These are phyloP conservation scores for Linum trigynum DNA, from an alignment of 345 rosid species.

Conservation along the genomic window DNA sequence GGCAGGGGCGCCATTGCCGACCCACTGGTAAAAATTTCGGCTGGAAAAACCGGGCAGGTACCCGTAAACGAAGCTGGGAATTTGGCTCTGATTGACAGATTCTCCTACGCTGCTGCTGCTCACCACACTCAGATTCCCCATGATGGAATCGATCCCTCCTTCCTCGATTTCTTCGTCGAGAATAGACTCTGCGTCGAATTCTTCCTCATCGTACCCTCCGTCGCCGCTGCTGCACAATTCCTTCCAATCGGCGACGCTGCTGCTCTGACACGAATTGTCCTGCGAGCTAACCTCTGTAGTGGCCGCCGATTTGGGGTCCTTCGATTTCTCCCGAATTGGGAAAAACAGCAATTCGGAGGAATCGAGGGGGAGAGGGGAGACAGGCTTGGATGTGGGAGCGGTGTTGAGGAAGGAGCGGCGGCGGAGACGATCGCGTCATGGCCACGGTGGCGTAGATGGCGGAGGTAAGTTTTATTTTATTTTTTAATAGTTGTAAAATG, in stretches of 20 bases:
- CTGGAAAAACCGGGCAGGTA: slow-evolving; percentile 27
- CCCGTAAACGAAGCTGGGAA: slow-evolving; percentile 15
- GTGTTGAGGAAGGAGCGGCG: too few relatives aligned
- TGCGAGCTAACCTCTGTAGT: slow-evolving; percentile 14
- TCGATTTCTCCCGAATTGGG: slow-evolving; percentile 25
- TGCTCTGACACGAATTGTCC: slow-evolving; percentile 24
- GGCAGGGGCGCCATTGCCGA: slow-evolving; percentile 26
- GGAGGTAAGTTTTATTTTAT: too few relatives aligned
- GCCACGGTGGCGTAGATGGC: too few relatives aligned
- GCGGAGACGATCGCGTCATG: too few relatives aligned
- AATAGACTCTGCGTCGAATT: slow-evolving; percentile 73
- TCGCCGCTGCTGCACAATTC: too few relatives aligned
- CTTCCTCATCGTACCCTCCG: slow-evolving; percentile 31
- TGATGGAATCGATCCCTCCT: slow-evolving; percentile 71
- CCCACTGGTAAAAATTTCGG: slow-evolving; percentile 22
- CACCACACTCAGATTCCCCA: slow-evolving; percentile 37
- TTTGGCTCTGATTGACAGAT: too few relatives aligned
- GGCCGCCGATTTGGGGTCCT: slow-evolving; percentile 29
- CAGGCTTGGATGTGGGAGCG: slow-evolving; percentile 29
- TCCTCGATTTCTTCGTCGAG: slow-evolving; percentile 59
- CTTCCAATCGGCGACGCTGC: too few relatives aligned
- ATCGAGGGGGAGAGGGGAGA: slow-evolving; percentile 27
- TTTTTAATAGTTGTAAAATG: too few relatives aligned
- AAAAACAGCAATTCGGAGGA: slow-evolving; percentile 49
- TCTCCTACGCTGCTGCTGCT: neutral